Evolutionary conservation across 306 rosid species (phyloP), one percentile per base, ranked within the genome.

Genomic region (Argentina anserina): DNA sequence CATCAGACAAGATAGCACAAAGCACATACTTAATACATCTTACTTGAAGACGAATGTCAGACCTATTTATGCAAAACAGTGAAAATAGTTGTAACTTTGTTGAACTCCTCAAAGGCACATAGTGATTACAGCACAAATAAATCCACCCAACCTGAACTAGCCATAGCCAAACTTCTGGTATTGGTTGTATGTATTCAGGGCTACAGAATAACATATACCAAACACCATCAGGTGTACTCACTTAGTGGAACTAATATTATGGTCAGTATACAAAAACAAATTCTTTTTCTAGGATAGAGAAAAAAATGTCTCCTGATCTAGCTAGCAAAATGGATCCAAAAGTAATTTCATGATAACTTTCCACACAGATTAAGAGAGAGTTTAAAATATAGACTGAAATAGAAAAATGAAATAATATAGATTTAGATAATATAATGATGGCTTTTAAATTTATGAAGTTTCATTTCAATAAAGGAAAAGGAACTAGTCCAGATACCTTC

Each of bases 401-500:
- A 13, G 1, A 39, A 40, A 37, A 11, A 39, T 13, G 9, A 65
- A 40, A 65, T 53, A 3, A 23, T 13, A 25, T 0, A 65, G 3
- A 43, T 41, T 5, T 3, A 17, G 56, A n/a, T 20, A 20, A 9
- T 31, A 15, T 3, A 33, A 13, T 15, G 29, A 33, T 45, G 49
- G 60, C 45, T 40, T 52, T 62, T 29, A 14, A 41, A 39, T 25
- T 43, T 34, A 69, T 7, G n/a, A 65, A 59, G 21, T 21, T 71
- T 28, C n/a, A 41, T 25, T 33, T 29, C n/a, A 55, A 47, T 10
- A 50, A 41, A 23, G 2, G 34, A 73, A 52, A 41, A 66, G 28
- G 29, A 46, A 11, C 67, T 31, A 72, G 2, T 64, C 72, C 29
- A 6, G 13, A 67, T 89, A 89, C 97, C 98, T 83, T 74, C 74